These are phyloP conservation scores for Aspergillus fischeri DNA, from an alignment of 2,329 filamentous ascomycete species.

Conservation along the genomic window DNA sequence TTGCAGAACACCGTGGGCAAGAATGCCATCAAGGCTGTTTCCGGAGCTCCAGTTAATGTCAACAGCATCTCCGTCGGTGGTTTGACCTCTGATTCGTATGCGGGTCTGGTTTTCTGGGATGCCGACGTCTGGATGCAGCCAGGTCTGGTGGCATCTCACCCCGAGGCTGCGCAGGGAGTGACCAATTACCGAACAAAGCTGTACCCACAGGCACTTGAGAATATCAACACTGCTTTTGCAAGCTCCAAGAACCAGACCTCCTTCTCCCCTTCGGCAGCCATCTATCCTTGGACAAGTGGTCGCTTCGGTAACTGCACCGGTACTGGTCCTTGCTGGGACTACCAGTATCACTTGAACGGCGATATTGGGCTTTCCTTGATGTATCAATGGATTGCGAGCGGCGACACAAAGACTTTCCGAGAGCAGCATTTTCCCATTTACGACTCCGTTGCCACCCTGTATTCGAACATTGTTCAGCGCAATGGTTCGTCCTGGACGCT, in stretches of 20 bases:
- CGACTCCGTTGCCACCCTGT: conserved; percentile 60
- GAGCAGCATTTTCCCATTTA: conserved; percentile 59
- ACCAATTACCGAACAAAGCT: conserved; percentile 60
- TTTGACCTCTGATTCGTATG: conserved; percentile 64
- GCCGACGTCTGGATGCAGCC: conserved; percentile 66
- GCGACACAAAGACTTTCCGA: conserved; percentile 55
- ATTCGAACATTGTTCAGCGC: conserved; percentile 55
- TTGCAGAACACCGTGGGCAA: conserved; percentile 49
- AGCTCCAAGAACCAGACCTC: conserved; percentile 58
- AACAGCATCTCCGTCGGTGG: conserved; percentile 67
- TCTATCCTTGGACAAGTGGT: conserved; percentile 66
- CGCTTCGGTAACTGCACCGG: conserved; percentile 65
- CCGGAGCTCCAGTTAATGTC: conserved; percentile 52
- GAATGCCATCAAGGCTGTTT: conserved; percentile 50
- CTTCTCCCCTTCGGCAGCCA: conserved; percentile 56
- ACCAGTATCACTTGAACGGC: conserved; percentile 68
- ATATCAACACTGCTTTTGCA: conserved; percentile 52
- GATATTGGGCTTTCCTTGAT: conserved; percentile 62
- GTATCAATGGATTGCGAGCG: conserved; percentile 59
- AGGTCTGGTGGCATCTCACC: conserved; percentile 60
- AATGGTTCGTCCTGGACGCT: conserved; percentile 54
- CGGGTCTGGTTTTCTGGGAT: conserved; percentile 63
- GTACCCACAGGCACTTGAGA: conserved; percentile 57
- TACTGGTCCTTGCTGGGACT: conserved; percentile 63
- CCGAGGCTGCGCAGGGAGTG: conserved; percentile 59